A percentile compares a stretch with the other conserved stretches of the same genome.
Conservation (phyloP, 176 grass and related monocot genomes). For the Avena insularis region DNA sequence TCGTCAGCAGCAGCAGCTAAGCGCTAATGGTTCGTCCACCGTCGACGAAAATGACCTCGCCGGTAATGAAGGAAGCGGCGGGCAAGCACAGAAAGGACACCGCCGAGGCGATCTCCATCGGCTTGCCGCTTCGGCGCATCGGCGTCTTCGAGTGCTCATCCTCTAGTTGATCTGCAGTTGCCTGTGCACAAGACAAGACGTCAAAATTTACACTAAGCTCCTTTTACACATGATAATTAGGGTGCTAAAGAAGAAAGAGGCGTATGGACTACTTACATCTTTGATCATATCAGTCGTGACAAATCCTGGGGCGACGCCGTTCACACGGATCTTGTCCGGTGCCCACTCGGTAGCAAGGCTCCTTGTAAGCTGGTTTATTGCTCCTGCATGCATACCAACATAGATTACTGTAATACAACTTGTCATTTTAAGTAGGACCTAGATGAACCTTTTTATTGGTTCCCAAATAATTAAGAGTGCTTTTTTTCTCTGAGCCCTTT, state of each 20-base stretch:
- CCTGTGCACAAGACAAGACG: too few relatives aligned
- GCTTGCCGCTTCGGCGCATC: neutral
- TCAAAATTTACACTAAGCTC: too few relatives aligned
- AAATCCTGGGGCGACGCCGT: slow-evolving; percentile 33
- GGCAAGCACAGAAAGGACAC: neutral
- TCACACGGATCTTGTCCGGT: slow-evolving; percentile 32
- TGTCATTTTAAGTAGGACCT: too few relatives aligned
- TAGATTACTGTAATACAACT: too few relatives aligned
- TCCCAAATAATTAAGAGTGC: too few relatives aligned
- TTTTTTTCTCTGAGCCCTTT: too few relatives aligned
- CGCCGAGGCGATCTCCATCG: neutral
- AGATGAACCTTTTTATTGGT: too few relatives aligned
- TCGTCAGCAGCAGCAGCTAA: too few relatives aligned
- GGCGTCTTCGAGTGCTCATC: too few relatives aligned
- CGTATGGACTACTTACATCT: neutral
- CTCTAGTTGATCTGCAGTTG: too few relatives aligned
- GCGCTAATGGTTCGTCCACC: neutral
- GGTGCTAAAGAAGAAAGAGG: too few relatives aligned
- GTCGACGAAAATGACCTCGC: neutral
- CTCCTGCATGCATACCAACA: slow-evolving; percentile 4
- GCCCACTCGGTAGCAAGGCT: slow-evolving; percentile 52
- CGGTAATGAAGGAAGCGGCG: neutral
- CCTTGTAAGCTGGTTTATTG: slow-evolving; percentile 46
- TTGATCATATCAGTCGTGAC: neutral
- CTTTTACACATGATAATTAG: too few relatives aligned